Evolutionary conservation across 305 asterid species (phyloP).

Genomic region (Plantago coronopus): DNA sequence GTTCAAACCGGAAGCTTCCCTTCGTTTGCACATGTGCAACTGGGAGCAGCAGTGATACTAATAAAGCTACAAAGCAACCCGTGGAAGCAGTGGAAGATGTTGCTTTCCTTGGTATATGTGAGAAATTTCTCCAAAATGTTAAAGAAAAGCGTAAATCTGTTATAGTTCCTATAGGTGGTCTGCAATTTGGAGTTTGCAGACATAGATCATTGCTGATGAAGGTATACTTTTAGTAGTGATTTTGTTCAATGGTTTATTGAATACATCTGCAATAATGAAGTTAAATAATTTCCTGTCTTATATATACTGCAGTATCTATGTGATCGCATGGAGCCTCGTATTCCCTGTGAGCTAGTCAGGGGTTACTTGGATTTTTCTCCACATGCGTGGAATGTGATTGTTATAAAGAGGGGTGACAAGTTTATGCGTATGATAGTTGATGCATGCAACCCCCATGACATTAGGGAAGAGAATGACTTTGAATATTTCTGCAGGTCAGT

Average conservation of each 20-base stretch:
- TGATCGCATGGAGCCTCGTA: slow-evolving; percentile 78
- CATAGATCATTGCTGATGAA: slow-evolving; percentile 95
- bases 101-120: slow-evolving; percentile 58
- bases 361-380: slow-evolving; percentile 91
- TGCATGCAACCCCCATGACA: slow-evolving; percentile 88
- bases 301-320: slow-evolving; percentile 66
- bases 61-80: slow-evolving; percentile 29
- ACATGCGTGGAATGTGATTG: slow-evolving; percentile 93
- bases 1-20: slow-evolving; percentile 63
- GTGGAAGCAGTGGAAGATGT: slow-evolving; percentile 40
- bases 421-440: slow-evolving; percentile 82
- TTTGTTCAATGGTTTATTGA: slow-evolving; percentile 16
- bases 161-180: slow-evolving; percentile 81
- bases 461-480: slow-evolving; percentile 79
- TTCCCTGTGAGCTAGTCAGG: slow-evolving; percentile 93
- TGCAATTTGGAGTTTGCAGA: slow-evolving; percentile 90
- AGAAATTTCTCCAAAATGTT: slow-evolving; percentile 57
- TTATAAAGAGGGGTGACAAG: slow-evolving; percentile 55
- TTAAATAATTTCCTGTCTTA: slow-evolving; percentile 21
- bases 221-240: slow-evolving; percentile 35
- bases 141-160: slow-evolving; percentile 58
- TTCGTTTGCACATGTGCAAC: slow-evolving; percentile 84
- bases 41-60: slow-evolving; percentile 37
- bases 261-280: slow-evolving; percentile 16
- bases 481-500: slow-evolving; percentile 77